Evolutionary conservation across 2,329 filamentous ascomycete genomes (phyloP).

Genomic region (Anisogramma anomala): DNA sequence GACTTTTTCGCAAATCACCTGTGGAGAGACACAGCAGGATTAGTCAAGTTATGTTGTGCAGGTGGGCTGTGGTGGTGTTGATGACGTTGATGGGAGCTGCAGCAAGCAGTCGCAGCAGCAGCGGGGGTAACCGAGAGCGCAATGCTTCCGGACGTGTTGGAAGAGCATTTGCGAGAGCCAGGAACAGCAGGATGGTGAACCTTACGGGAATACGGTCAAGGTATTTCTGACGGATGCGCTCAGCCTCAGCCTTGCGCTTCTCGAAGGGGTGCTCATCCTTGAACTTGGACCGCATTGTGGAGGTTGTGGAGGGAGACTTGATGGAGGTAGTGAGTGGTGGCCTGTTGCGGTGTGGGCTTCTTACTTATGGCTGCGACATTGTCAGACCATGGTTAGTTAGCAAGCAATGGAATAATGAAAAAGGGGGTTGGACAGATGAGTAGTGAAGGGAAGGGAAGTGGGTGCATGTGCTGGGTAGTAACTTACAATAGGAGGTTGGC

Average conservation of each 20-base stretch:
- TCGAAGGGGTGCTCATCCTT: constrained; percentile 99
- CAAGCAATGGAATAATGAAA: no score
- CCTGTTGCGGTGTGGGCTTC: constrained; percentile 12
- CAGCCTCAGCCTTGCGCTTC: constrained; percentile 99
- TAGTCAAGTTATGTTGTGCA: background rate
- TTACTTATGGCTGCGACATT: background rate
- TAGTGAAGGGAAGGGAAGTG: no score
- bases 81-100: no score
- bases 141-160: background rate
- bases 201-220: constrained; percentile 93
- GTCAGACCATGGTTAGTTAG: no score
- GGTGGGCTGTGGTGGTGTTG: no score
- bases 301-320: constrained; percentile 18
- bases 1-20: constrained; percentile 99
- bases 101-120: no score
- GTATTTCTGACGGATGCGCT: constrained; percentile 99
- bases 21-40: constrained; percentile 12
- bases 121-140: no score
- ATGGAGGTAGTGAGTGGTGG: constrained; percentile 15
- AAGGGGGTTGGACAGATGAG: no score
- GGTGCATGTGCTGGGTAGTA: no score
- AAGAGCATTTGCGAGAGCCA: background rate
- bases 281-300: constrained; percentile 95
- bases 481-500: no score
- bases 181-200: constrained; percentile 27